These are phyloP conservation scores for Pyrenochaeta sp. DNA, from an alignment of 2,329 filamentous ascomycete genomes.

Conservation along the genomic window DNA sequence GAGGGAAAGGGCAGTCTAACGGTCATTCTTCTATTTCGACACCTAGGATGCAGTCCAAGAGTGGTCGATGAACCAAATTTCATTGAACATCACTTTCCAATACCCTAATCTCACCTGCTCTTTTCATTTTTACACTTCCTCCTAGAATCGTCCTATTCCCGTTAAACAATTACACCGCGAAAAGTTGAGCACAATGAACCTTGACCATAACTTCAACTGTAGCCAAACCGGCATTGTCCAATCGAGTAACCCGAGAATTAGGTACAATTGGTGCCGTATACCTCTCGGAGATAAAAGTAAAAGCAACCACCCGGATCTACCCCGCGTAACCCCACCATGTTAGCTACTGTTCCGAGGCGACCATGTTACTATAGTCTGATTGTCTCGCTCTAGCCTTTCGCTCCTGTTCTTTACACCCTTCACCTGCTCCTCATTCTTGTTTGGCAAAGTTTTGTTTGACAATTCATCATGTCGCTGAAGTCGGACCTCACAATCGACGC, in stretches of 20 bases:
- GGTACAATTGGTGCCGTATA: constrained; percentile 1
- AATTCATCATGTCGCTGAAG: constrained; percentile 32
- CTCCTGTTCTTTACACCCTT: not conserved
- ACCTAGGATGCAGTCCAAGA: constrained; percentile 41
- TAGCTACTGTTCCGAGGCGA: not conserved
- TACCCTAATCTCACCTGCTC: not conserved
- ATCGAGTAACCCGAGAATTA: constrained; percentile 24
- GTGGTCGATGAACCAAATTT: constrained; percentile 22
- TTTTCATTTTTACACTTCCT: not conserved
- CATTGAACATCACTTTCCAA: not conserved
- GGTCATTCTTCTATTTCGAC: constrained; percentile 33
- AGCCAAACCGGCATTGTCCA: constrained; percentile 12
- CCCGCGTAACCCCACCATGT: constrained; percentile 28
- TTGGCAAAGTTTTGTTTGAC: no score
- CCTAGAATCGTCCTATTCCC: no score
- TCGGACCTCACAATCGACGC: constrained; percentile 54
- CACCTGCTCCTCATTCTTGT: no score
- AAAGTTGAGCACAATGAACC: no score
- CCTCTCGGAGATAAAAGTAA: not conserved
- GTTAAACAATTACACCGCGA: not conserved
- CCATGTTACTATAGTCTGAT: not conserved
- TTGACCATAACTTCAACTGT: not conserved
- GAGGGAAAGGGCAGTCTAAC: constrained; percentile 31
- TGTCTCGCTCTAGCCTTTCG: not conserved
- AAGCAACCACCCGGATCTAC: constrained; percentile 17